These are phyloP conservation scores for Boletus vinaceobasis DNA, from an alignment of 768 basidiomycete species.

Conservation along the genomic window DNA sequence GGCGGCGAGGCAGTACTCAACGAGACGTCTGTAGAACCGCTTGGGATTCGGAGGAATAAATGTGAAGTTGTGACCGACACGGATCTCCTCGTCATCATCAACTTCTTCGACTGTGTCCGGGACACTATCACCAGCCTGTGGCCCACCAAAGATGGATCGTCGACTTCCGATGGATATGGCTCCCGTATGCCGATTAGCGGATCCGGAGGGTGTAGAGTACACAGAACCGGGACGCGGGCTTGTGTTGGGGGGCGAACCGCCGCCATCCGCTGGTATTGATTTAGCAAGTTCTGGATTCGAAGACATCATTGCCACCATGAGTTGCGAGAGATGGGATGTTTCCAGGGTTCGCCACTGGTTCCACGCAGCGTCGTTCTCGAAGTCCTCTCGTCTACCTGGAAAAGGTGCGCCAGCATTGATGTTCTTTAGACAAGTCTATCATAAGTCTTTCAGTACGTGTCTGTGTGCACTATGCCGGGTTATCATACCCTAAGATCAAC, in stretches of 20 bases:
- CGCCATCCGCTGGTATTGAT: slow-evolving; percentile 56
- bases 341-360: slow-evolving; percentile 80
- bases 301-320: slow-evolving; percentile 84
- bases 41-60: slow-evolving; percentile 89
- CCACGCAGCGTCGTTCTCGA: slow-evolving; percentile 79
- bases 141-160: slow-evolving; percentile 49
- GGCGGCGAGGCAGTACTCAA: slow-evolving; percentile 75
- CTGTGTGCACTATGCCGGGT: background rate
- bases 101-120: slow-evolving; percentile 36
- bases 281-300: slow-evolving; percentile 85
- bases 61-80: slow-evolving; percentile 75
- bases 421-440: slow-evolving; percentile 80
- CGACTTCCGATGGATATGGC: slow-evolving; percentile 66
- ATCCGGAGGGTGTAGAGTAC: slow-evolving; percentile 42
- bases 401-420: slow-evolving; percentile 81
- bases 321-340: slow-evolving; percentile 79
- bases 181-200: slow-evolving; percentile 50
- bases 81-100: slow-evolving; percentile 66
- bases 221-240: slow-evolving; percentile 53
- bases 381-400: slow-evolving; percentile 85
- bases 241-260: slow-evolving; percentile 17
- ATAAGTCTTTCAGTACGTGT: slow-evolving; percentile 7
- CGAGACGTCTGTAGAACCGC: slow-evolving; percentile 79
- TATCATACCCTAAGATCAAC: slow-evolving; percentile 74
- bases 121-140: slow-evolving; percentile 28